Evolutionary conservation across 176 grass and related monocot genomes (phyloP).

Genomic region (Hordeum vulgare): MorexV3_pseudomolecules_assembly NC_058522.1:312643673-312644172

Average conservation of each 20-base stretch:
- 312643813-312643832: background rate
- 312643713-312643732: too few relatives aligned
- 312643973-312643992: too few relatives aligned
- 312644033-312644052: too few relatives aligned
- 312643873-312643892: background rate
- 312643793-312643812: too few relatives aligned
- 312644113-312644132: background rate
- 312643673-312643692: too few relatives aligned
- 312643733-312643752: too few relatives aligned
- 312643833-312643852: background rate
- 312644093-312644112: background rate
- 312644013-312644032: too few relatives aligned
- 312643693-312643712: too few relatives aligned
- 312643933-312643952: background rate
- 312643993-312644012: too few relatives aligned
- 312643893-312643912: background rate
- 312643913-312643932: background rate
- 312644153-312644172: slow-evolving; percentile 30
- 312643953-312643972: too few relatives aligned
- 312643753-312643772: too few relatives aligned
- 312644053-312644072: too few relatives aligned
- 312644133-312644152: background rate
- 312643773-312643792: background rate
- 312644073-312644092: background rate
- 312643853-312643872: background rate